Evolutionary conservation across 2,329 filamentous ascomycete species (phyloP), one percentile per base, ranked within the genome.

Genomic region (Paraphoma chrysanthemicola): DNA sequence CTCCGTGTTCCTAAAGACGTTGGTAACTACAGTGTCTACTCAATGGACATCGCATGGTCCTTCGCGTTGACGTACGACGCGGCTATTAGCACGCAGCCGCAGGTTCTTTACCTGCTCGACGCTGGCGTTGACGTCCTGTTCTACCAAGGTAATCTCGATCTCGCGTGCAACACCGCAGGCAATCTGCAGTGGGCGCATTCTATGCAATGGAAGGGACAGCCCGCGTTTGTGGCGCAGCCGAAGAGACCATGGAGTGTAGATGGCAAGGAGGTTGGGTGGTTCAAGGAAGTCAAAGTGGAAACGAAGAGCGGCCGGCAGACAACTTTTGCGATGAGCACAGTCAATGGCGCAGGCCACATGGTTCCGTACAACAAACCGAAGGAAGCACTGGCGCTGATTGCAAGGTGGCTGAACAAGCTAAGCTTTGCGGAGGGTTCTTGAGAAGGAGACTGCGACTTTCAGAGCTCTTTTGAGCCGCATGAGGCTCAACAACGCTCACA

Each of bases 181-280:
- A 78, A 77, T 42, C 68, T 56, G 51, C 66, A 76, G 29, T 80
- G 75, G 75, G 77, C 78, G 16, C 75, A 73, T 16, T 72, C 68
- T 9, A 71, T 82, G 69, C 57, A 67, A 2, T 82, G 80, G 80
- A 79, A 77, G 49, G 79, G 79, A 1, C 79, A 81, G 63, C 69
- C 78, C 2, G 77, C 75, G 10, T 81, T 80, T 63, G 73, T 72
- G 0, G 66, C 74, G 6, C 70, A 77, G 62, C 44, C 60, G 10
- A 71, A 70, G 60, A 59, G 56, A 48, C 31, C 29, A 6, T 75
- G 72, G 72, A 64, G 62, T 52, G 48, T 64, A 41, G 65, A 56
- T 1, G 63, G 58, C 3, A 44, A 70, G 36, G 66, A 70, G 33
- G 63, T 73, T 2, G 73, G 71, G 6, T 75, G 71, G 72, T 76